Base-by-base conservation (phyloP, 2,329 filamentous ascomycete genomes). In the Penicillium sp. region DNA sequence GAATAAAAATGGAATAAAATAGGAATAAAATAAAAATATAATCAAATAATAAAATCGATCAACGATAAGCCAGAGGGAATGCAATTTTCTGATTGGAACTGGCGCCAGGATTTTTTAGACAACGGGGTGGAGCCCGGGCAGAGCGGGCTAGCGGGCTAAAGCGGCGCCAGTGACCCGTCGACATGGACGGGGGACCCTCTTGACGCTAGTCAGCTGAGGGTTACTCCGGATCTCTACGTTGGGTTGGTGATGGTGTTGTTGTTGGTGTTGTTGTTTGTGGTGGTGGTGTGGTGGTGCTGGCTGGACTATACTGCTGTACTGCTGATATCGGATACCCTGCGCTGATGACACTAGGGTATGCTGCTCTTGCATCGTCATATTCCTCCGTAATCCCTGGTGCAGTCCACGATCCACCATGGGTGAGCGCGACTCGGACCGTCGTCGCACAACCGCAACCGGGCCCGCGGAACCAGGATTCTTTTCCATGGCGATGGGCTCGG, bases 151-250 rank as follows among this genome's bases (percentile, higher is more conserved):
- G 59, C 60, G 59, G 59, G 58, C 60, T 60, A 62, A 60, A 64
- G 60, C 56, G 58, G 56, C 66, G 64, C 65, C 68, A 68, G 59
- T 60, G 66, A 70, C 70, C 70, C 70, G 66, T 71, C 63, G 69
- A 67, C 65, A 67, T 71, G 69, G 70, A 71, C 59, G 66, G 67
- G 68, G 69, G 62, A 59, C 59, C 51, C 54, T 54, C 52, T 56
- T 56, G 44, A 59, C 54, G 58, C 57, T 56, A 60, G 62, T 71
- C 68, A 71, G 67, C 67, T 71, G 69, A 67, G 63, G n/a, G n/a
- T n/a, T n/a, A n/a, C n/a, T n/a, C n/a, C n/a, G n/a, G n/a, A n/a
- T n/a, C n/a, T n/a, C n/a, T n/a, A n/a, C n/a, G n/a, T n/a, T n/a
- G n/a, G n/a, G n/a, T n/a, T n/a, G n/a, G n/a, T n/a, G n/a, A n/a